Evolutionary conservation across 768 basidiomycete genomes (phyloP).

Genomic region (Suillus ampliporus): DNA sequence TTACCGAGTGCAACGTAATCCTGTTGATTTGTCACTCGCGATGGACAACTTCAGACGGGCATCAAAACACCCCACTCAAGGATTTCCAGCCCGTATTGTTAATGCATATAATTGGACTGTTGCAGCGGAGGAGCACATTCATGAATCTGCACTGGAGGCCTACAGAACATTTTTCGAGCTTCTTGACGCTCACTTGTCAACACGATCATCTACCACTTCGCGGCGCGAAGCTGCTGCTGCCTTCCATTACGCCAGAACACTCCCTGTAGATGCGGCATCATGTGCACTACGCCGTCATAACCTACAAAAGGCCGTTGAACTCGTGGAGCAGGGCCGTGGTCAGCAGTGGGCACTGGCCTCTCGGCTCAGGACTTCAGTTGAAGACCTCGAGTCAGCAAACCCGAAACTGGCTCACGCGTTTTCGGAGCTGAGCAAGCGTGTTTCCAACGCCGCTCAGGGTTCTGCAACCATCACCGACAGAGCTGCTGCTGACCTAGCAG

Average conservation of each 20-base stretch:
- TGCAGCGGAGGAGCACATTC: neutral
- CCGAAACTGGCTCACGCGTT: slow-evolving; percentile 11
- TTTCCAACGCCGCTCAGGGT: slow-evolving; percentile 1
- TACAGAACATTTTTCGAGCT: neutral
- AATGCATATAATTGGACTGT: neutral
- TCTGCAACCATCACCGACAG: neutral
- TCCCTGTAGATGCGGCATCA: slow-evolving; percentile 11
- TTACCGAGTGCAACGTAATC: slow-evolving; percentile 23
- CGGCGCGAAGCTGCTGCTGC: neutral
- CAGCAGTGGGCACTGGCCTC: slow-evolving; percentile 34
- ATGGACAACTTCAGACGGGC: slow-evolving; percentile 31
- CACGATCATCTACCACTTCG: neutral
- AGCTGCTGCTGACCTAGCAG: slow-evolving; percentile 3
- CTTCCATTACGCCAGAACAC: neutral
- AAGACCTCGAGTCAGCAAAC: slow-evolving; percentile 20
- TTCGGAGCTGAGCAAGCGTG: slow-evolving; percentile 12
- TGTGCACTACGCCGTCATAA: slow-evolving; percentile 19
- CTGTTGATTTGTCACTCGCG: slow-evolving; percentile 18
- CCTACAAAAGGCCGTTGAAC: slow-evolving; percentile 26
- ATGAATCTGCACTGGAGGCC: slow-evolving; percentile 5
- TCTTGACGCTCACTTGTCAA: slow-evolving; percentile 5
- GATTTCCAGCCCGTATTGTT: neutral
- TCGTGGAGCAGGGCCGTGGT: slow-evolving; percentile 35
- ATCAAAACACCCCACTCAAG: slow-evolving; percentile 10
- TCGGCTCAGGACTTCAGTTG: slow-evolving; percentile 29